Evolutionary conservation across 2,329 filamentous ascomycete species (phyloP), one percentile per base, ranked within the genome.

Genomic region (Verticillium isaacii): DNA sequence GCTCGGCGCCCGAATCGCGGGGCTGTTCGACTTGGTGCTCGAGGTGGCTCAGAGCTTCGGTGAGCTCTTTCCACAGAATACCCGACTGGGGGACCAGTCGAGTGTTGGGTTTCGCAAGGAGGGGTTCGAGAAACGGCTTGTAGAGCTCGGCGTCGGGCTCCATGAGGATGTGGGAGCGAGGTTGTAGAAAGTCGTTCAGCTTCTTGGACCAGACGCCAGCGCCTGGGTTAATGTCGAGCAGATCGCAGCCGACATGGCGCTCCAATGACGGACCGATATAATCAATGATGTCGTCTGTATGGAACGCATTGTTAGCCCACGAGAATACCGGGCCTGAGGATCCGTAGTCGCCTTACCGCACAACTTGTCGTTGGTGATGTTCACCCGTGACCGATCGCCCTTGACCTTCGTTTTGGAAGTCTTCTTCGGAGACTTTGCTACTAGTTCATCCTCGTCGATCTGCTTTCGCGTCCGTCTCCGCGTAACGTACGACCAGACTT

Each of bases 201-300:
- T 89, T 91, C 32, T 80, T 79, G 37, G 93, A 96, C 86, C 90
- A 95, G 2, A 96, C 60, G 9, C 93, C 92, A 1, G 78, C 78
- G 15, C 93, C 93, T 0, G 94, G 94, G 72, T 93, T 92, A 61
- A 97, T 79, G 71, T 98, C 94, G 68, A 99, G 79, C 55, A 98
- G 83, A 69, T 96, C 93, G 75, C 93, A 93, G 60, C 91, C 91
- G 58, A 81, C 78, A 73, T 95, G 89, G 55, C 86, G 84, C 37
- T 85, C 77, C 19, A 98, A 82, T 2, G 86, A 87, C 1, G 84
- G 82, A 2, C 84, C 85, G n/a, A 96, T 77, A 63, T 91, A 91
- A 7, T 85, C 72, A 56, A 96, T 68, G 15, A 90, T 78, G 68
- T 94, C 88, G 70, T 92, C 90, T 88, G 58, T 15, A 55, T 7